phyloP scores from a whole-genome alignment of 176 grass and related monocot species.

The Oropetium thomaeum region DNA sequence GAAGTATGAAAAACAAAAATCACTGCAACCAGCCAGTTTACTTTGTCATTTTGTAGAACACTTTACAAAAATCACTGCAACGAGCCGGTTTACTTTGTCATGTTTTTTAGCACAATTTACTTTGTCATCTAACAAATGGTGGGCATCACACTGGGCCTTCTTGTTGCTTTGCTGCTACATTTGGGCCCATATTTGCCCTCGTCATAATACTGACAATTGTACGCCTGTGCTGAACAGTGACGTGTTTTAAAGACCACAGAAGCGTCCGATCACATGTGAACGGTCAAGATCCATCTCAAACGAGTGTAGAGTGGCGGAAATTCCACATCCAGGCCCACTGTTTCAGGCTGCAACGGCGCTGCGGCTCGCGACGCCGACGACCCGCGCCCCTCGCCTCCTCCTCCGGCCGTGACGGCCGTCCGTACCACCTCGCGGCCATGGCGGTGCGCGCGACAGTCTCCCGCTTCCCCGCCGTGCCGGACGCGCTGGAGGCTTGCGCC shows the following conservation, averaged over 20 bases:
- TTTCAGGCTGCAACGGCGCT: conserved; percentile 17
- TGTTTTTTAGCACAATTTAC: too few relatives aligned
- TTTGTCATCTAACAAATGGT: too few relatives aligned
- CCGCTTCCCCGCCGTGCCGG: conserved; percentile 57
- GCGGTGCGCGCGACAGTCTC: conserved; percentile 67
- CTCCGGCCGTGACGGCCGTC: background rate
- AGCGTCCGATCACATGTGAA: conserved; percentile 7
- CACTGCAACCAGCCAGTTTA: too few relatives aligned
- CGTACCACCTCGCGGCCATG: conserved; percentile 42
- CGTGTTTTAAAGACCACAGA: background rate
- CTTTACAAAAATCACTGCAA: too few relatives aligned
- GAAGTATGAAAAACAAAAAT: too few relatives aligned
- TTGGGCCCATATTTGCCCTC: background rate
- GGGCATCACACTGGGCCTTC: background rate
- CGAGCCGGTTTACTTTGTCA: too few relatives aligned
- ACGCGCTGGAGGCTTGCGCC: conserved; percentile 52
- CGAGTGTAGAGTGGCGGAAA: background rate
- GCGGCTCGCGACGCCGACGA: background rate
- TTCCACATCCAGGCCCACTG: background rate
- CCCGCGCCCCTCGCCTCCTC: background rate
- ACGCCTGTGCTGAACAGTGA: background rate
- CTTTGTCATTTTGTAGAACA: too few relatives aligned
- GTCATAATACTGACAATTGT: background rate
- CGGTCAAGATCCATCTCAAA: background rate
- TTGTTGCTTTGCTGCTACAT: background rate